phyloP scores from a whole-genome alignment of 257 asterid species.

The Ilex aquifolium region DNA sequence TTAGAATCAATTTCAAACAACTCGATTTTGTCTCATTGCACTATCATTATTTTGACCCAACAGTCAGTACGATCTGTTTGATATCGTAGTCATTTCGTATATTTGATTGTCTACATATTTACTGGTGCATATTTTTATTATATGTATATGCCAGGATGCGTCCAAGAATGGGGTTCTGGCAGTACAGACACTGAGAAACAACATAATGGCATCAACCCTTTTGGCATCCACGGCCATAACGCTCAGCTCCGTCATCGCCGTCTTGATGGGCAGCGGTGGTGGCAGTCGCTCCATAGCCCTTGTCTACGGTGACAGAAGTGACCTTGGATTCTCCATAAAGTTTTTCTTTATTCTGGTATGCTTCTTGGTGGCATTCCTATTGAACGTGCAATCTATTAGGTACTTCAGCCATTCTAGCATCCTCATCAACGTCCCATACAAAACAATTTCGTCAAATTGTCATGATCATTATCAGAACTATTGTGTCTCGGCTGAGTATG shows the following conservation, averaged over 20 bases:
- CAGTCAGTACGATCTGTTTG: too few species aligned
- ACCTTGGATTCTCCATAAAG: constrained; percentile 46
- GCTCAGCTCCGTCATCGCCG: constrained; percentile 78
- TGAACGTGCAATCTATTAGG: constrained; percentile 77
- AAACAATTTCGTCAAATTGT: neutral
- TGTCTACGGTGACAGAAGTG: constrained; percentile 36
- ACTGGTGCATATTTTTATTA: too few species aligned
- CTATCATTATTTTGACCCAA: too few species aligned
- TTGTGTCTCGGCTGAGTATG: constrained; percentile 51
- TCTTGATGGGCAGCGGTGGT: constrained; percentile 52
- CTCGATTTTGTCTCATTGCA: too few species aligned
- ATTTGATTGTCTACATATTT: too few species aligned
- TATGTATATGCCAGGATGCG: constrained; percentile 35
- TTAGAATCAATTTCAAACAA: too few species aligned
- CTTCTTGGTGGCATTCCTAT: constrained; percentile 67
- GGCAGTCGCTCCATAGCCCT: constrained; percentile 15
- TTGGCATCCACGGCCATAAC: constrained; percentile 79
- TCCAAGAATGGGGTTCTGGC: constrained; percentile 68
- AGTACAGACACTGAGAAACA: constrained; percentile 82
- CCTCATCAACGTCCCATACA: constrained; percentile 69
- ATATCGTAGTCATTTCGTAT: too few species aligned
- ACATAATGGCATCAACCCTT: constrained; percentile 92
- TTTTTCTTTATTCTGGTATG: constrained; percentile 67
- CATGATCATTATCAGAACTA: neutral
- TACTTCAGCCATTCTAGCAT: constrained; percentile 94